Conservation (phyloP, 331 rosid species). For the Quercus tomentella region DNA sequence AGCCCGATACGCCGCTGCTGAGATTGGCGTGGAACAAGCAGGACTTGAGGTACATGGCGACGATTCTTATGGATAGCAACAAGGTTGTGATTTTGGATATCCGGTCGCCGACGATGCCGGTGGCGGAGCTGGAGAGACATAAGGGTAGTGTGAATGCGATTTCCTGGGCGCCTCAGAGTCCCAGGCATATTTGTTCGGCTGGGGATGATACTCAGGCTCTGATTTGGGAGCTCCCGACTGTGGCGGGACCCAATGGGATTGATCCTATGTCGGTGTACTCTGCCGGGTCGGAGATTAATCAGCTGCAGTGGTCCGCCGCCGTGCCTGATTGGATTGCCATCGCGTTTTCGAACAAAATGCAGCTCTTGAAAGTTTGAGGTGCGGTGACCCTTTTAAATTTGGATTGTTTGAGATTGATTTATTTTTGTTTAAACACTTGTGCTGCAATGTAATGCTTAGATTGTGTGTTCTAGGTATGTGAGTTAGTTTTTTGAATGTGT, state of each 20-base stretch:
- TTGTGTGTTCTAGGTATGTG: not conserved
- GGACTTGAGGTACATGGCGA: conserved; percentile 93
- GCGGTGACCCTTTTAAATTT: not conserved
- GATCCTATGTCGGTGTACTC: conserved; percentile 82
- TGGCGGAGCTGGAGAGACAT: conserved; percentile 88
- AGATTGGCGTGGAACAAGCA: conserved; percentile 97
- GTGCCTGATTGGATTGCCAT: conserved; percentile 91
- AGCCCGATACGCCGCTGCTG: conserved; percentile 87
- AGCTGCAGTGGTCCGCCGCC: conserved; percentile 84
- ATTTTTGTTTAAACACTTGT: no score
- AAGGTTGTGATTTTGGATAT: conserved; percentile 88
- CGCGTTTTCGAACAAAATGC: conserved; percentile 87
- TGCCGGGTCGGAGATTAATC: conserved; percentile 72
- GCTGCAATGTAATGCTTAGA: no score
- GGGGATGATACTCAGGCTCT: conserved; percentile 91
- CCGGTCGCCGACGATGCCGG: conserved; percentile 80
- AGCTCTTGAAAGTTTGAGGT: conserved; percentile 83
- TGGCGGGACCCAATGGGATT: conserved; percentile 72
- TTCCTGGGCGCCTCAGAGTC: conserved; percentile 79
- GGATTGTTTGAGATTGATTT: not conserved
- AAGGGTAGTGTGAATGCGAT: conserved; percentile 59
- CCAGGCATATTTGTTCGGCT: conserved; percentile 67
- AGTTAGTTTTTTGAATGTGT: not conserved
- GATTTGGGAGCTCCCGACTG: conserved; percentile 86
- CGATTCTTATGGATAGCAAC: conserved; percentile 82